These are phyloP conservation scores for Apiospora aurea DNA, from an alignment of 2,329 filamentous ascomycete genomes.

Conservation along the genomic window DNA sequence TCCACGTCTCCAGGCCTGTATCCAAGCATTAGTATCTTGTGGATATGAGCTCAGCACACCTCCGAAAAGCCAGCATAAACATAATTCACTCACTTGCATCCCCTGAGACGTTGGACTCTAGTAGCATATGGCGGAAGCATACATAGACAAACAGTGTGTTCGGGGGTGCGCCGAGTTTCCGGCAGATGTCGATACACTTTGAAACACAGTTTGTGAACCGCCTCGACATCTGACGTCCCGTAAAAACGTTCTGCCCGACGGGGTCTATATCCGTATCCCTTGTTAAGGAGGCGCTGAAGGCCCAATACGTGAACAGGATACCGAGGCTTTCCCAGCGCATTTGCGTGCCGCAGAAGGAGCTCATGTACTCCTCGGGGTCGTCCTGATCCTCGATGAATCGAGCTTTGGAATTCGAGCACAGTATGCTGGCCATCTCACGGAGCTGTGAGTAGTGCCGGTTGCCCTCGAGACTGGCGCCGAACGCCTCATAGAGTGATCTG, in stretches of 20 bases:
- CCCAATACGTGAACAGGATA: slow-evolving; percentile 34
- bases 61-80: background rate
- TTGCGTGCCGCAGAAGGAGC: slow-evolving; percentile 35
- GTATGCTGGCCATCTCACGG: slow-evolving; percentile 24
- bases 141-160: slow-evolving; percentile 50
- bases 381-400: slow-evolving; percentile 36
- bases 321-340: slow-evolving; percentile 43
- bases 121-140: slow-evolving; percentile 42
- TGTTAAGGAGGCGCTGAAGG: slow-evolving; percentile 29
- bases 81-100: slow-evolving; percentile 47
- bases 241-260: background rate
- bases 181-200: slow-evolving; percentile 45
- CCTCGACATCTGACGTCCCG: slow-evolving; percentile 30
- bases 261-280: slow-evolving; percentile 27
- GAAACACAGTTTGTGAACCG: slow-evolving; percentile 40
- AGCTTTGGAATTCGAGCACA: slow-evolving; percentile 39
- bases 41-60: background rate
- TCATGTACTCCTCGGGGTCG: slow-evolving; percentile 38
- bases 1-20: slow-evolving; percentile 47
- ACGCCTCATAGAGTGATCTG: background rate
- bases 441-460: slow-evolving; percentile 21
- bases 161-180: slow-evolving; percentile 20
- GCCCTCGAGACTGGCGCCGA: slow-evolving; percentile 9
- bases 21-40: background rate
- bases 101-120: slow-evolving; percentile 48